These are phyloP conservation scores for Pichia kluyveri DNA, from an alignment of 805 yeast species.

Conservation along the genomic window DNA sequence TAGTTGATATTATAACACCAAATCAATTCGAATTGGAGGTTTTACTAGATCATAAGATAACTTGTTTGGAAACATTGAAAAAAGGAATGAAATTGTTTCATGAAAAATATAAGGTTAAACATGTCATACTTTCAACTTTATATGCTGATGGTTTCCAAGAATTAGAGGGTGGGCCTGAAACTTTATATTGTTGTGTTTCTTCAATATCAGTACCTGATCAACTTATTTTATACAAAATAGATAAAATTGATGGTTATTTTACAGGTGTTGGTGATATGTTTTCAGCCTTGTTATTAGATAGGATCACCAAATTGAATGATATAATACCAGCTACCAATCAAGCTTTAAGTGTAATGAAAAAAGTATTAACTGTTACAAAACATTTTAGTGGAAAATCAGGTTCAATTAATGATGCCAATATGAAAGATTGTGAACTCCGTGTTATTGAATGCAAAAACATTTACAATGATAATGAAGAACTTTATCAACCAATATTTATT, in stretches of 20 bases:
- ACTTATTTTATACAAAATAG: slow-evolving; percentile 37
- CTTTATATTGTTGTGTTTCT: slow-evolving; percentile 39
- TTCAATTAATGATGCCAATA: slow-evolving; percentile 47
- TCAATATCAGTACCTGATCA: slow-evolving; percentile 14
- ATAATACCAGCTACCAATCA: slow-evolving; percentile 37
- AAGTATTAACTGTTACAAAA: slow-evolving; percentile 41
- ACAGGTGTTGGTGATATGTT: slow-evolving; percentile 95
- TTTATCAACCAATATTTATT: slow-evolving; percentile 5
- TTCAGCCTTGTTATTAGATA: slow-evolving; percentile 67
- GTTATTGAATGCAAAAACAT: slow-evolving; percentile 50
- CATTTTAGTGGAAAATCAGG: slow-evolving; percentile 31
- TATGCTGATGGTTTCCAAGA: slow-evolving; percentile 12
- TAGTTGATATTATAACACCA: slow-evolving; percentile 74
- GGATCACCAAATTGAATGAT: slow-evolving; percentile 30
- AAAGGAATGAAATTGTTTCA: slow-evolving; percentile 44
- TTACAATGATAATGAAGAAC: slow-evolving; percentile 9
- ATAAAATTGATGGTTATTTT: slow-evolving; percentile 68
- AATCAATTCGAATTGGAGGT: slow-evolving; percentile 85
- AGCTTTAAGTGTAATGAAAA: slow-evolving; percentile 46
- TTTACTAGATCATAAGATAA: slow-evolving; percentile 35
- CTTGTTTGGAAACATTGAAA: slow-evolving; percentile 29
- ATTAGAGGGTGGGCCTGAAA: slow-evolving; percentile 9
- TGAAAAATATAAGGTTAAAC: slow-evolving; percentile 35
- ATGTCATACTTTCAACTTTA: slow-evolving; percentile 63
- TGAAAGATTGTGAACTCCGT: slow-evolving; percentile 68